A percentile compares a stretch with the other conserved stretches of the same genome.
Conservation (phyloP, 192 early-diverging fungal genomes). For the Coemansia sp. region DNA sequence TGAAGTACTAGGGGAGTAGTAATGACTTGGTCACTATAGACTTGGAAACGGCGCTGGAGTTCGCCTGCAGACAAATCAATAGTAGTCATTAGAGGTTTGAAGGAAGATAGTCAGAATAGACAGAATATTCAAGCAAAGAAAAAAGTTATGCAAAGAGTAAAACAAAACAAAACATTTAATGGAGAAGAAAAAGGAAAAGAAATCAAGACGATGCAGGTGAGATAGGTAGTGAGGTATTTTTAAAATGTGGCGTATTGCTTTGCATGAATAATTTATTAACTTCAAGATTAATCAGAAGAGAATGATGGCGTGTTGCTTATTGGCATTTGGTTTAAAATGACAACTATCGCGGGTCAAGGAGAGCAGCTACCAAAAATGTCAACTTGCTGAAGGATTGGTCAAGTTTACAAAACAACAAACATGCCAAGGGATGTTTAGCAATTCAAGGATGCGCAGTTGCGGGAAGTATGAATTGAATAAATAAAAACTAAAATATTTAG, state of each 20-base stretch:
- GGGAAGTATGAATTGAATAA: too few species aligned
- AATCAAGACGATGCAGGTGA: too few species aligned
- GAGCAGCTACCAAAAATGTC: background rate
- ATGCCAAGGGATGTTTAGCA: background rate
- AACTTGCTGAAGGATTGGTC: background rate
- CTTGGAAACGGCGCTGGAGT: constrained; percentile 22
- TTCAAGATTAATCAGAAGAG: background rate
- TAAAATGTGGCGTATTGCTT: background rate
- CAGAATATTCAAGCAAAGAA: background rate
- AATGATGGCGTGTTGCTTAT: too few species aligned
- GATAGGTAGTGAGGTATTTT: too few species aligned
- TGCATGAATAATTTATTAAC: background rate
- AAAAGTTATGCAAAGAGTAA: background rate
- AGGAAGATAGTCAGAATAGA: constrained; percentile 3
- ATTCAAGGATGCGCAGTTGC: too few species aligned
- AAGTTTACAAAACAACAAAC: background rate
- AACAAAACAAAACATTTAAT: background rate
- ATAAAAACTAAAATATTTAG: too few species aligned
- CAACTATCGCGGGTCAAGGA: background rate
- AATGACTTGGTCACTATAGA: constrained; percentile 19
- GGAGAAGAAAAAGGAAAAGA: background rate
- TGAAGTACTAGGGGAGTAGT: constrained; percentile 24
- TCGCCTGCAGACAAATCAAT: constrained; percentile 36
- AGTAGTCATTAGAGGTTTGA: background rate
- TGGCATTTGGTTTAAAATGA: background rate